A percentile compares a stretch with the other conserved stretches of the same genome.
phyloP scores from a whole-genome alignment of 2,329 filamentous ascomycete genomes.

The Diaporthe longicolla region DNA sequence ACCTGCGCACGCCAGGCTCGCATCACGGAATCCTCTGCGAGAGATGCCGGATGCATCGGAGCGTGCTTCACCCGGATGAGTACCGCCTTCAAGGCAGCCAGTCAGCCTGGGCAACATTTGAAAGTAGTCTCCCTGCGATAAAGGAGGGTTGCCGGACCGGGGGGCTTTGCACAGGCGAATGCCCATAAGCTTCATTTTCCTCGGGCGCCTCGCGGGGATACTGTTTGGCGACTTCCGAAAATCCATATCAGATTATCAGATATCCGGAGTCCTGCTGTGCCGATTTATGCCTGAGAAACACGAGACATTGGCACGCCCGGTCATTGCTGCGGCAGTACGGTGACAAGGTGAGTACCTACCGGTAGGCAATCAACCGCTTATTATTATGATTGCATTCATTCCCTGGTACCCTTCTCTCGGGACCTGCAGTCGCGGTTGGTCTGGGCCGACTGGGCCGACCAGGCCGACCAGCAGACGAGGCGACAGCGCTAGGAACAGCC shows the following conservation, averaged over 20 bases:
- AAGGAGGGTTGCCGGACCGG: constrained; percentile 6
- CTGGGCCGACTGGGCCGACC: not conserved
- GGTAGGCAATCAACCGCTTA: too few relatives aligned
- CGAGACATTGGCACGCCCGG: too few relatives aligned
- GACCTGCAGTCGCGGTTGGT: not conserved
- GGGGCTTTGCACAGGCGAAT: not conserved
- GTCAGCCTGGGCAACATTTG: not conserved
- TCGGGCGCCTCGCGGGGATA: not conserved
- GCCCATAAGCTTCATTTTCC: constrained; percentile 5
- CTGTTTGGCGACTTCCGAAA: not conserved
- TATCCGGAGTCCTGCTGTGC: not conserved
- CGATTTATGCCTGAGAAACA: not conserved
- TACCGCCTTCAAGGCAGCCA: too few relatives aligned
- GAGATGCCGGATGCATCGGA: too few relatives aligned
- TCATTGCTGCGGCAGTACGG: too few relatives aligned
- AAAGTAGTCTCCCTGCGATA: not conserved
- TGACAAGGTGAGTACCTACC: too few relatives aligned
- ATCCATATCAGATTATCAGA: too few relatives aligned
- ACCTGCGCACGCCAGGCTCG: not conserved
- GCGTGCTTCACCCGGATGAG: too few relatives aligned
- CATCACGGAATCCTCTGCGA: too few relatives aligned
- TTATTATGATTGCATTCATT: not conserved
- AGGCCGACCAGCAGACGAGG: constrained; percentile 8
- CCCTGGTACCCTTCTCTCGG: not conserved
- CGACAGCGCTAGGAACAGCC: constrained; percentile 28